A percentile compares a stretch with the other conserved stretches of the same genome.
Conservation (phyloP, 352 stramenopile genomes). For the Thalassiosira delicatula region DNA sequence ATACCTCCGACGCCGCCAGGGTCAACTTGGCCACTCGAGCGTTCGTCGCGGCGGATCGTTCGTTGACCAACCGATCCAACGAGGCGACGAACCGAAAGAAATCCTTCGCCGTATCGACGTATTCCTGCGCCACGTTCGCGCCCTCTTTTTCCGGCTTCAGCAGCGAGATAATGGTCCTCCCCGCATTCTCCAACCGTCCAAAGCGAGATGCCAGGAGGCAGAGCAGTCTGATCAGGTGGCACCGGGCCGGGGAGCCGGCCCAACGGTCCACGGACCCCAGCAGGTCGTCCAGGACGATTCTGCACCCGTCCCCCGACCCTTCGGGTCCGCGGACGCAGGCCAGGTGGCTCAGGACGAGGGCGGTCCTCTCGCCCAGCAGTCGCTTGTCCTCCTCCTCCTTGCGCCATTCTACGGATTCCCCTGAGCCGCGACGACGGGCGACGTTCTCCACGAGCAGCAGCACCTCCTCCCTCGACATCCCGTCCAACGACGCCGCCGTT, state of each 20-base stretch:
- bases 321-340: slow-evolving; percentile 10
- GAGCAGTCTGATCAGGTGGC: slow-evolving; percentile 50
- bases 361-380: slow-evolving; percentile 30
- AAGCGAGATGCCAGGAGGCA: slow-evolving; percentile 60
- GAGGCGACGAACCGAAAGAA: slow-evolving; percentile 58
- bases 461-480: slow-evolving; percentile 48
- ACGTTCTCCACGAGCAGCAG: slow-evolving; percentile 43
- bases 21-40: background rate
- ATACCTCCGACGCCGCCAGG: background rate
- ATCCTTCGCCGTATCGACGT: slow-evolving; percentile 18
- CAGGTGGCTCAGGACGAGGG: slow-evolving; percentile 46
- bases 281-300: slow-evolving; percentile 51
- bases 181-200: slow-evolving; percentile 50
- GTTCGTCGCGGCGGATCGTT: background rate
- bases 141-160: slow-evolving; percentile 12
- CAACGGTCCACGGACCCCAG: slow-evolving; percentile 42
- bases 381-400: slow-evolving; percentile 1
- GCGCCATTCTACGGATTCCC: background rate
- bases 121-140: background rate
- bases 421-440: background rate
- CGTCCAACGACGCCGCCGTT: slow-evolving; percentile 39
- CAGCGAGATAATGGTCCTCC: slow-evolving; percentile 39
- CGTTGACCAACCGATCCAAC: slow-evolving; percentile 52
- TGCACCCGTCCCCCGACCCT: slow-evolving; percentile 34
- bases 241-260: slow-evolving; percentile 1